Conservation (phyloP, 148 eudicot genomes). For the Bassia scoparia region DNA sequence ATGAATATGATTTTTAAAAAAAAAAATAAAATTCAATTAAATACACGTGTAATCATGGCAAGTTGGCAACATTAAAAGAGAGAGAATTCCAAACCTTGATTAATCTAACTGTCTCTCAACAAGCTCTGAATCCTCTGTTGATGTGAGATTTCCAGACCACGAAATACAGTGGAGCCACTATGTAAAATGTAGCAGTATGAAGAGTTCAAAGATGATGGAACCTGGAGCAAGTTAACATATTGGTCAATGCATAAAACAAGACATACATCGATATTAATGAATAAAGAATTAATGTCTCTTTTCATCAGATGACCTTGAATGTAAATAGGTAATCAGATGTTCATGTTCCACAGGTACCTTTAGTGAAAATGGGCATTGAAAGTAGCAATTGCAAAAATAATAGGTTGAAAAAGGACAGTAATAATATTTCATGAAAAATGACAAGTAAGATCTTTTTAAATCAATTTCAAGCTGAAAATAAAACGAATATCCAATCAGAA, state of each 20-base stretch:
- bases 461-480: too few relatives aligned
- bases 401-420: background rate
- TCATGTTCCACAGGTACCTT: background rate
- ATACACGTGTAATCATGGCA: background rate
- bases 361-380: background rate
- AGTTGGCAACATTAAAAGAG: background rate
- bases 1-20: background rate
- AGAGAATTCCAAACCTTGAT: slow-evolving; percentile 52
- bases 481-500: too few relatives aligned
- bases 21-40: background rate
- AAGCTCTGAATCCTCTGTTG: slow-evolving; percentile 71
- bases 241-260: slow-evolving; percentile 2
- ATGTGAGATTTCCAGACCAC: slow-evolving; percentile 73
- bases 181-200: slow-evolving; percentile 81
- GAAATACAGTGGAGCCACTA: slow-evolving; percentile 65
- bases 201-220: slow-evolving; percentile 78
- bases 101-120: slow-evolving; percentile 88
- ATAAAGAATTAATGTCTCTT: background rate
- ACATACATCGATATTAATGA: slow-evolving; percentile 12
- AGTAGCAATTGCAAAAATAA: background rate
- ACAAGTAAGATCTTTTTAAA: too few relatives aligned
- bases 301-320: background rate
- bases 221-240: slow-evolving; percentile 43
- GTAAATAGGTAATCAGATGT: too few relatives aligned
- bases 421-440: too few relatives aligned